Base-by-base conservation (phyloP, 768 basidiomycete genomes). In the Auricularia cornea region DNA sequence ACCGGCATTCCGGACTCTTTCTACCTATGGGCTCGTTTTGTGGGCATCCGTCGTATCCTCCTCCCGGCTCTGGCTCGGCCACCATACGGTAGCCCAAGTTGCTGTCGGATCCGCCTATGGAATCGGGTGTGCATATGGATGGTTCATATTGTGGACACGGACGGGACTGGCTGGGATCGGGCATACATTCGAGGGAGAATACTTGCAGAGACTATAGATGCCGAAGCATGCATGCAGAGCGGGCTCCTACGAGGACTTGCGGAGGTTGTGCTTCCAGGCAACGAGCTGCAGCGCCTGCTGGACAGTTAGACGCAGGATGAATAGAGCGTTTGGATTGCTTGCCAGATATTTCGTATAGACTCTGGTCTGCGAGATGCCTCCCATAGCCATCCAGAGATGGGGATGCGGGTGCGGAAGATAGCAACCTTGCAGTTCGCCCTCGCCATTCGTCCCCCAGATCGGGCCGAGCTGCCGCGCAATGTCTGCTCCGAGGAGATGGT, bases 1-100 rank as follows among this genome's bases (percentile, higher is more conserved):
- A 23, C 66, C 72, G 26, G 33, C 73, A 10, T 74, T 75, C 41
- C 81, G 86, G n/a, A 63, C 77, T 2, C 11, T 84, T 0, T 75
- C 78, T 1, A 78, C 80, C 2, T 33, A 83, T 3, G 68, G 88
- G 56, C 75, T 80, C 3, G 65, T 85, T 12, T 83, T 87, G 2
- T 87, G 81, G 79, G 80, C 88, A 12, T 65, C 69, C 38, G 67
- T 79, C 18, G 81, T 92, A 51, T 76, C 83, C 3, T 68, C 81
- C 60, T 92, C 90, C 11, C 78, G 90, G 59, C 80, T 90, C 32
- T 85, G 84, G 87, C 80, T 92, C 14, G 88, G 88, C 3, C 84
- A 92, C 66, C 90, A 92, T 72, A 90, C 88, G 11, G 80, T 80
- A 80, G 75, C 78, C 0, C 90, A 92, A 66, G 87, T 91, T 20